phyloP scores from a whole-genome alignment of 371 early-diverging fungal species.

The Smittium mucronatum region DNA sequence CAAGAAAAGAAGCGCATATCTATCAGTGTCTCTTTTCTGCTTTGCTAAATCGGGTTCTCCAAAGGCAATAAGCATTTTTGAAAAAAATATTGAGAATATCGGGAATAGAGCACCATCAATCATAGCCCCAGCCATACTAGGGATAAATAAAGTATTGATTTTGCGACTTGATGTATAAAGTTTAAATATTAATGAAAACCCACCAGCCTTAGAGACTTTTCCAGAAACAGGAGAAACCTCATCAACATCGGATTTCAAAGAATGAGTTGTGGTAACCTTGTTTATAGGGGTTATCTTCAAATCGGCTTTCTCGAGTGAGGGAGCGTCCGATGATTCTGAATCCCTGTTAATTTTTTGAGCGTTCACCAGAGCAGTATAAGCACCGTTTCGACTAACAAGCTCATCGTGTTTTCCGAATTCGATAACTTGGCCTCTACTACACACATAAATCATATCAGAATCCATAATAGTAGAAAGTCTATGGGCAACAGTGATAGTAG shows the following conservation, averaged over 20 bases:
- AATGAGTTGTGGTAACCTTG: neutral
- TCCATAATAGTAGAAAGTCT: conserved; percentile 58
- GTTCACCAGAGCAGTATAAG: conserved; percentile 24
- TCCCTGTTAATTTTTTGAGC: conserved; percentile 20
- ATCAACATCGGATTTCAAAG: neutral
- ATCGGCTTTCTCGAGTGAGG: neutral
- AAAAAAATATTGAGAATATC: conserved; percentile 40
- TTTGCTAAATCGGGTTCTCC: conserved; percentile 24
- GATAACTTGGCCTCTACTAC: conserved; percentile 53
- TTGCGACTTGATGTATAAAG: neutral
- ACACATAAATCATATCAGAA: conserved; percentile 72
- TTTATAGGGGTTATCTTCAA: neutral
- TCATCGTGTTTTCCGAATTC: conserved; percentile 64
- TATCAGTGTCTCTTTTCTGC: conserved; percentile 38
- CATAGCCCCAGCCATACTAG: conserved; percentile 14
- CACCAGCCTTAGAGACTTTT: neutral
- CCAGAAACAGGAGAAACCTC: neutral
- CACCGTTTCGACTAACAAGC: conserved; percentile 38
- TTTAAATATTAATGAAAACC: neutral
- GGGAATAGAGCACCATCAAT: conserved; percentile 41
- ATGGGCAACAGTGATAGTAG: too few relatives aligned
- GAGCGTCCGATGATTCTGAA: too few relatives aligned
- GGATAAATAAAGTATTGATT: conserved; percentile 43
- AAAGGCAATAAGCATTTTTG: conserved; percentile 37
- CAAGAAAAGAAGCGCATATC: conserved; percentile 70